Evolutionary conservation across 176 grass and related monocot genomes (phyloP).

Genomic region (Bonia amplexicaulis): DNA sequence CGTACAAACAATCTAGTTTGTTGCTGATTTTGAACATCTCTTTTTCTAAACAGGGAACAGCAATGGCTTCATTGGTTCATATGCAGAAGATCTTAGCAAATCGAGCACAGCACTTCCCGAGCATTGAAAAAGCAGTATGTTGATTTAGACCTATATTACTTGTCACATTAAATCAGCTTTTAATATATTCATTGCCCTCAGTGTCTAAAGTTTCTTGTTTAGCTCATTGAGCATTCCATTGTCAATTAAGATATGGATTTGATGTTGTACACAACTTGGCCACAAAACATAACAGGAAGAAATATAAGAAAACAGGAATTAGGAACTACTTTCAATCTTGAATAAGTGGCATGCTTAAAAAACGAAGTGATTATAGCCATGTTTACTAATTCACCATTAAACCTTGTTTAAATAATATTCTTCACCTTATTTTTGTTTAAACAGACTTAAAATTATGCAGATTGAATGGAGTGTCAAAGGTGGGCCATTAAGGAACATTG

Average conservation of each 20-base stretch:
- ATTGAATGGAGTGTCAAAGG: slow-evolving; percentile 90
- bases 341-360: slow-evolving; percentile 8
- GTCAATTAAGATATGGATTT: slow-evolving; percentile 1
- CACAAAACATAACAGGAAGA: background rate
- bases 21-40: slow-evolving; percentile 4
- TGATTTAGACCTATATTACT: slow-evolving; percentile 2
- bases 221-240: background rate
- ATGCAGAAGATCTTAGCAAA: slow-evolving; percentile 94
- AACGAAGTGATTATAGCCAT: background rate
- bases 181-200: background rate
- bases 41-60: slow-evolving; percentile 67
- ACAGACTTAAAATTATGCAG: slow-evolving; percentile 36
- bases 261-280: background rate
- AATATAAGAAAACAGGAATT: background rate
- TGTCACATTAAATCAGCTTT: slow-evolving; percentile 20
- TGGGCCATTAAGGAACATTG: slow-evolving; percentile 70
- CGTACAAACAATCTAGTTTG: background rate
- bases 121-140: slow-evolving; percentile 89
- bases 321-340: background rate
- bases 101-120: slow-evolving; percentile 71
- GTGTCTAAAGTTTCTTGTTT: background rate
- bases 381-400: background rate
- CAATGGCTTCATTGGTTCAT: slow-evolving; percentile 88
- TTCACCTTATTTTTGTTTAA: slow-evolving; percentile 18
- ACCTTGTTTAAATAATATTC: background rate